Evolutionary conservation across 345 rosid genomes (phyloP).

Genomic region (Euclidium syriacum): DNA sequence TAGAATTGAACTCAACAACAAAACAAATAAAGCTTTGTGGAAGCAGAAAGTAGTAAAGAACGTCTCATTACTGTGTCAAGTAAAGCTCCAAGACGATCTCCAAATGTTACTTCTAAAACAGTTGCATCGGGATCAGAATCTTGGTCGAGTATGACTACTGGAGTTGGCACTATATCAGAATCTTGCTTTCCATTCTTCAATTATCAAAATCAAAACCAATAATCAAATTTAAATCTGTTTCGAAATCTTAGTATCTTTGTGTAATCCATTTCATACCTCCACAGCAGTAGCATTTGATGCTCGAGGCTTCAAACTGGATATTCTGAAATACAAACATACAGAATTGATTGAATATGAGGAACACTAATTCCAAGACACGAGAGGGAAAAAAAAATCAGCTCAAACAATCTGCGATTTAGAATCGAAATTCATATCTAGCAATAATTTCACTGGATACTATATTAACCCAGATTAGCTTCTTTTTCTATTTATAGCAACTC

Average conservation of each 20-base stretch:
- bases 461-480: not conserved
- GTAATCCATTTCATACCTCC: slow-evolving; percentile 50
- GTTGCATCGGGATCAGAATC: slow-evolving; percentile 94
- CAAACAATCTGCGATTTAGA: not conserved
- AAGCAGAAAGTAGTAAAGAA: not conserved
- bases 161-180: slow-evolving; percentile 69
- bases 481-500: not conserved
- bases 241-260: not conserved
- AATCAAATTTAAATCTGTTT: not conserved
- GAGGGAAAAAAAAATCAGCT: not conserved
- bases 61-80: slow-evolving; percentile 65
- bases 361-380: not conserved
- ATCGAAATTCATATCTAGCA: not conserved
- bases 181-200: slow-evolving; percentile 44
- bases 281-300: slow-evolving; percentile 67
- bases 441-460: not conserved
- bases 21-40: not conserved
- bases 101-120: slow-evolving; percentile 79
- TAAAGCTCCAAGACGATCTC: slow-evolving; percentile 97
- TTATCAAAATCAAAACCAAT: slow-evolving; percentile 17
- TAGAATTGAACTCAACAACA: not conserved
- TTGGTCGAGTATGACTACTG: slow-evolving; percentile 87
- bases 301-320: slow-evolving; percentile 39
- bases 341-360: not conserved
- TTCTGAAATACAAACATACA: slow-evolving; percentile 32